Evolutionary conservation across 1,284 basidiomycete species (phyloP).

Genomic region (Abortiporus biennis): DNA sequence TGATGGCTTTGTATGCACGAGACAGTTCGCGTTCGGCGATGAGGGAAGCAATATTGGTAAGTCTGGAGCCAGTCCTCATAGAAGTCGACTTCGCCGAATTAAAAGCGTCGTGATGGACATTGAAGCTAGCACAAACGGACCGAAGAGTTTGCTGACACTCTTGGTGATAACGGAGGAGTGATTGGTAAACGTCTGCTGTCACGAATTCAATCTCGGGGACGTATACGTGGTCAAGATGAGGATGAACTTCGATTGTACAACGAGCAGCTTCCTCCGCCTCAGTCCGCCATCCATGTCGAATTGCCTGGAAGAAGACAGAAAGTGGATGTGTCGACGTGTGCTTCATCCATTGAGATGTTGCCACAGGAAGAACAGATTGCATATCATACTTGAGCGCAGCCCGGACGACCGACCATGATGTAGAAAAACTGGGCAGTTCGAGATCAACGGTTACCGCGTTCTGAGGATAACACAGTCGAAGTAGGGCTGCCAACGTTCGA

Average conservation of each 20-base stretch:
- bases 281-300: slow-evolving; percentile 5
- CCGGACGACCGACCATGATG: slow-evolving; percentile 4
- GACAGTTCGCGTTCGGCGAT: no score
- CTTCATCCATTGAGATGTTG: neutral
- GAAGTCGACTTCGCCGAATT: no score
- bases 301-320: slow-evolving; percentile 8
- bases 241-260: neutral
- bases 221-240: slow-evolving; percentile 3
- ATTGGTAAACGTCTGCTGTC: slow-evolving; percentile 2
- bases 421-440: slow-evolving; percentile 1
- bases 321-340: slow-evolving; percentile 4
- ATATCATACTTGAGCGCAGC: slow-evolving; percentile 7
- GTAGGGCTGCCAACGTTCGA: neutral
- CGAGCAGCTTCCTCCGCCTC: slow-evolving; percentile 6
- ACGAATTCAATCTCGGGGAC: slow-evolving; percentile 8
- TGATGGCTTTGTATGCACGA: no score
- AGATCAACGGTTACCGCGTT: slow-evolving; percentile 4
- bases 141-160: slow-evolving; percentile 9
- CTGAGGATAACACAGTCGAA: slow-evolving; percentile 4
- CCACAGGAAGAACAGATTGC: neutral
- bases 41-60: no score
- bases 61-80: no score
- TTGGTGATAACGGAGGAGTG: slow-evolving; percentile 5
- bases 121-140: no score
- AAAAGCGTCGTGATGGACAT: no score